phyloP scores from a whole-genome alignment of 768 basidiomycete genomes.

The Mycena leptocephala region DNA sequence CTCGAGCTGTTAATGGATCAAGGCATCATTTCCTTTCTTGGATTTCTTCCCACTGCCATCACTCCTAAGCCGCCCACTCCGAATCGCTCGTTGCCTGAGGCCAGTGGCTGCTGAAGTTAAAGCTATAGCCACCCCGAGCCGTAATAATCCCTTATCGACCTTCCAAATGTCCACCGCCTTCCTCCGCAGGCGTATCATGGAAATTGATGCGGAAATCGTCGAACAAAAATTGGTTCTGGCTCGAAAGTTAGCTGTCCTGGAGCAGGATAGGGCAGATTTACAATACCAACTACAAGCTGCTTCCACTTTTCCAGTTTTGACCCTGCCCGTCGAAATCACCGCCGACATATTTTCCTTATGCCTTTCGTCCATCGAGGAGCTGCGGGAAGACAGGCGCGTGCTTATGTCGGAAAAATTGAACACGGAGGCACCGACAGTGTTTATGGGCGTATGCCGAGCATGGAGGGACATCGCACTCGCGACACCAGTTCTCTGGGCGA shows the following conservation, averaged over 20 bases:
- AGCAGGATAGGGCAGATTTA: not conserved
- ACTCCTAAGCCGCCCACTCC: no score
- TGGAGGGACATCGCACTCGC: not conserved
- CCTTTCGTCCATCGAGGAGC: not conserved
- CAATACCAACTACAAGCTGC: not conserved
- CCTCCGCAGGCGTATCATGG: not conserved
- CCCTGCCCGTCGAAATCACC: not conserved
- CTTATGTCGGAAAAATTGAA: not conserved
- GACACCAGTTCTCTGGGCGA: slow-evolving; percentile 6
- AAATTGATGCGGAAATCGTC: not conserved
- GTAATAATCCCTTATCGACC: no score
- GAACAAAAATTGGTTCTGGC: not conserved
- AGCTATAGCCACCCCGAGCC: no score
- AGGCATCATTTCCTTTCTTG: no score
- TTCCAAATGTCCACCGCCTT: not conserved
- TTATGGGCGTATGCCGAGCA: not conserved
- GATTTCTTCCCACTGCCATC: no score
- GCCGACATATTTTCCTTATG: not conserved
- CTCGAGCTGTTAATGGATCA: no score
- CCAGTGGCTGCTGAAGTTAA: no score
- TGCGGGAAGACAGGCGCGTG: not conserved
- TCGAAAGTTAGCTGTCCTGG: not conserved
- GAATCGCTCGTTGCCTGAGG: no score
- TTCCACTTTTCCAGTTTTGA: not conserved
- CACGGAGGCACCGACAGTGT: not conserved